These are phyloP conservation scores for Cornus suecica DNA, from an alignment of 148 eudicot genomes.

Conservation along the genomic window DNA sequence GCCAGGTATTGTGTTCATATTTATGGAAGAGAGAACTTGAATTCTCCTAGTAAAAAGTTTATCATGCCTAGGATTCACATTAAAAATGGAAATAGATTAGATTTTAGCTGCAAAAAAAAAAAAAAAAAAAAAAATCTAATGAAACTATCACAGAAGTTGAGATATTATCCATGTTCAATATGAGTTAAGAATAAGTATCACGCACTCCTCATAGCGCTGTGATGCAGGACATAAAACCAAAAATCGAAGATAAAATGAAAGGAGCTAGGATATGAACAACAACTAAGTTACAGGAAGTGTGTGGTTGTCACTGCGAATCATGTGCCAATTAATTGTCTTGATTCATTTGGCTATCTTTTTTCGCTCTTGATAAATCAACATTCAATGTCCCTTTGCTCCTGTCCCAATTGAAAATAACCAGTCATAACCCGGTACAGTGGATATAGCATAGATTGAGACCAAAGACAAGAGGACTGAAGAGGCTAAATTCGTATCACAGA, in stretches of 20 bases:
- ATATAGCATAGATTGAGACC: not conserved
- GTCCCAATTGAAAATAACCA: not conserved
- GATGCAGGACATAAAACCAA: not conserved
- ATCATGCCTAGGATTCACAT: not conserved
- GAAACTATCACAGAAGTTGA: not conserved
- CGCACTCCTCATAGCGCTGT: not conserved
- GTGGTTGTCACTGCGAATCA: not conserved
- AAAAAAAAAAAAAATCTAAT: no score
- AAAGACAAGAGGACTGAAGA: not conserved
- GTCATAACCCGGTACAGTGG: not conserved
- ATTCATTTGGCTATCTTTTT: constrained; percentile 15
- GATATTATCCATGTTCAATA: not conserved
- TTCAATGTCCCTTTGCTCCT: not conserved
- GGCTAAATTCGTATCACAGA: not conserved
- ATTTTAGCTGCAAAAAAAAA: not conserved
- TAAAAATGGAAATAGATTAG: no score
- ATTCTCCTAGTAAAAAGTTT: not conserved
- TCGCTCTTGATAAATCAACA: not conserved
- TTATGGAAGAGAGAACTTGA: no score
- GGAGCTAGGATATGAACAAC: not conserved
- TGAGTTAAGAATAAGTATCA: not conserved
- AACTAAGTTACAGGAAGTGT: not conserved
- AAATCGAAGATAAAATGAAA: constrained; percentile 5
- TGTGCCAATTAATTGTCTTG: not conserved
- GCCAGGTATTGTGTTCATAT: no score